Evolutionary conservation across 192 early-diverging fungal genomes (phyloP), one percentile per base, ranked within the genome.

Genomic region (Mortierella antarctica): DNA sequence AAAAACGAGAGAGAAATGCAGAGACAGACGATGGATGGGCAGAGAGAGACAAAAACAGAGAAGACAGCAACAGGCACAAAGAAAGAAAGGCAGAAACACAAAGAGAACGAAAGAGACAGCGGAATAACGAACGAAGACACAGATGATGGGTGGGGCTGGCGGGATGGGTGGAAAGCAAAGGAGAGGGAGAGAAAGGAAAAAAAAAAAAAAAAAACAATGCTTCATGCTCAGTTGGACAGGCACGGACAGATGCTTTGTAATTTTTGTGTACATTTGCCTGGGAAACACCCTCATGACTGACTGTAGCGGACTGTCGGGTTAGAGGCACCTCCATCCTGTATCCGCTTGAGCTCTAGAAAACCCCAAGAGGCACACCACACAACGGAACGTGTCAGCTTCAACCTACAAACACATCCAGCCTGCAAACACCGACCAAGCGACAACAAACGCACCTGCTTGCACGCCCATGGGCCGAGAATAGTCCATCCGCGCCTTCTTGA

Each of bases 301-400:
- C 77, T 80, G 48, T 72, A 80, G 11, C 77, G 77, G 5, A 80
- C 77, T 6, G 77, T 80, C 15, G 77, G 77, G 47, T 80, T 80
- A n/a, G 77, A 80, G 13, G 77, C 77, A 13, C 77, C 77, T 13
- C 77, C 77, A 53, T 80, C 77, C 41, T 80, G 65, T 46, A 80
- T 80, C 53, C 77, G 58, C 42, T 80, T 70, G 7, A 80, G 44
- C 48, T 80, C 77, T 80, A 80, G 50, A 61, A 46, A 56, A 17
- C 47, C 23, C 47, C 23, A 62, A 65, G 11, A 14, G 11, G 21
- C 18, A 40, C 5, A 11, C 23, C 21, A 41, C 13, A n/a, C 23
- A 23, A 10, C 7, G 7, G 21, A 44, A 41, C 40, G 40, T 7
- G 10, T 42, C 41, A 42, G 40, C n/a, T 15, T 7, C 5, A 53